Percentiles rank a stretch among this genome's conserved stretches.
Conservation (phyloP, 176 grass and related monocot genomes). For the Stipa capillata region DNA sequence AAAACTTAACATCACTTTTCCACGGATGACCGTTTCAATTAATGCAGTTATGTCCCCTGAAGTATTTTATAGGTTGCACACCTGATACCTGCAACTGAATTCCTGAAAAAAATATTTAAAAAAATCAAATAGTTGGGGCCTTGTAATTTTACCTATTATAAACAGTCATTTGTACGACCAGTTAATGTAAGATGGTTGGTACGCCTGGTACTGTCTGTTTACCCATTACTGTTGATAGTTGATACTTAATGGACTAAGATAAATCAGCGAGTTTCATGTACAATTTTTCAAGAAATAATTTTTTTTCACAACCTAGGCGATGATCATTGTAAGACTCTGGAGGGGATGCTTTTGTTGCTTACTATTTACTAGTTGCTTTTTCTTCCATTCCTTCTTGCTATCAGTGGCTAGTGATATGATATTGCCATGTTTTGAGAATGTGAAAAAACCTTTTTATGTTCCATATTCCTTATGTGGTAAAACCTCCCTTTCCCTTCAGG, state of each 20-base stretch:
- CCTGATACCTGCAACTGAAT: background rate
- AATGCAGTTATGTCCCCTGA: too few relatives aligned
- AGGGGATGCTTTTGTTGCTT: background rate
- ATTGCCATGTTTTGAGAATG: background rate
- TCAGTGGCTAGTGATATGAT: background rate
- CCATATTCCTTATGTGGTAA: background rate
- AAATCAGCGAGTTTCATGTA: too few relatives aligned
- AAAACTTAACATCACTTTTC: too few relatives aligned
- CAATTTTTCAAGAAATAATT: background rate
- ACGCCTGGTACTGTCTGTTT: background rate
- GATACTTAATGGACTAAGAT: too few relatives aligned
- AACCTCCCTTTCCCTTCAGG: constrained; percentile 1
- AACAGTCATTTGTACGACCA: background rate
- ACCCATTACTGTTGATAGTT: background rate
- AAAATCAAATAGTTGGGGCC: background rate
- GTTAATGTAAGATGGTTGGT: background rate
- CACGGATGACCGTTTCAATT: background rate
- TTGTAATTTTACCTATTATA: background rate
- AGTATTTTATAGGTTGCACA: background rate
- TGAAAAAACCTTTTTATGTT: background rate
- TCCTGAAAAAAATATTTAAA: too few relatives aligned
- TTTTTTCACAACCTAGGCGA: background rate
- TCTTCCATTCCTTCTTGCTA: background rate
- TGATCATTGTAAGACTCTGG: background rate
- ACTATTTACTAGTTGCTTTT: too few relatives aligned